Percentiles rank a stretch among this genome's conserved stretches.
phyloP scores from a whole-genome alignment of 176 grass and related monocot genomes.

The Secale cereale region DNA sequence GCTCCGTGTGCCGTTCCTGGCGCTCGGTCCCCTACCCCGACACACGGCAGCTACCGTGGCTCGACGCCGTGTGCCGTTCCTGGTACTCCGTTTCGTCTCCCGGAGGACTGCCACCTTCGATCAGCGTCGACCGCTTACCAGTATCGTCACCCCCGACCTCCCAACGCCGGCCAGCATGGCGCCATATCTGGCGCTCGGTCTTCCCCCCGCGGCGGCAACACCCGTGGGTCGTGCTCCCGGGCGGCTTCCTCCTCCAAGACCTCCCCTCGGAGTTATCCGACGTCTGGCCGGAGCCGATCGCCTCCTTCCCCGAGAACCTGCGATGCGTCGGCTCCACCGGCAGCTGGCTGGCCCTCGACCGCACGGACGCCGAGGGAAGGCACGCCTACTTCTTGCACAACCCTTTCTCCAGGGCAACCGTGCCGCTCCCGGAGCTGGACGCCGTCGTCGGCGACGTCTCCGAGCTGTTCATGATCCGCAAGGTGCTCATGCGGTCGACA shows the following conservation, averaged over 20 bases:
- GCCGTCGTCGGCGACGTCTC: background rate
- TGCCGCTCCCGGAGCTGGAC: background rate
- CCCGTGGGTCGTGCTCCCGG: background rate
- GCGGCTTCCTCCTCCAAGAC: background rate
- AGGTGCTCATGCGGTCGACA: background rate
- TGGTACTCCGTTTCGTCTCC: background rate
- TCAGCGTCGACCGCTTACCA: too few species aligned
- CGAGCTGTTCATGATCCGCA: background rate
- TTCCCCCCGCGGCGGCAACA: background rate
- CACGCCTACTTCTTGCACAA: background rate
- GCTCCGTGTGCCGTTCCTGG: background rate
- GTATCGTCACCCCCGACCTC: background rate
- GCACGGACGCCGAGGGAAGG: background rate
- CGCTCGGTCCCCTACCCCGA: background rate
- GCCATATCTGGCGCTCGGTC: background rate
- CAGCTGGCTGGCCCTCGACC: background rate
- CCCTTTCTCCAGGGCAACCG: background rate
- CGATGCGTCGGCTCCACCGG: background rate
- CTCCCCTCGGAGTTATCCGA: background rate
- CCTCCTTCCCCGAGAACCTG: background rate
- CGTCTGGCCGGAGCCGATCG: too few species aligned
- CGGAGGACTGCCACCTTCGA: too few species aligned
- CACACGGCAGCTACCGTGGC: background rate
- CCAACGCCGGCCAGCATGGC: background rate
- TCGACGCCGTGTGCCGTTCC: background rate